A percentile compares a stretch with the other conserved stretches of the same genome.
phyloP scores from a whole-genome alignment of 495 filamentous ascomycete genomes.

The Aspergillus mulundensis region DNA sequence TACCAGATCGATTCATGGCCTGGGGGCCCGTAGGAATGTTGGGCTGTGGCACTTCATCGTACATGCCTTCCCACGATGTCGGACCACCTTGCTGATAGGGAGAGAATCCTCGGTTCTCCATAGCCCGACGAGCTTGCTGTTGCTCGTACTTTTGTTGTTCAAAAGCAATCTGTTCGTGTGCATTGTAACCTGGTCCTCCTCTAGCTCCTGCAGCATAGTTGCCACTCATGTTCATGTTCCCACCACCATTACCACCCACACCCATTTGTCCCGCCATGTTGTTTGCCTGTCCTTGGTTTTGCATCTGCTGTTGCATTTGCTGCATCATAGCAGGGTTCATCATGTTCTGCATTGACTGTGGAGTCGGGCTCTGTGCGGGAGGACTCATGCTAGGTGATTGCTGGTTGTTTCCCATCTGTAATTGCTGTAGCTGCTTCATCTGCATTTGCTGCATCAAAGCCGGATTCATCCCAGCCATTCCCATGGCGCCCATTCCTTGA shows the following conservation, averaged over 20 bases:
- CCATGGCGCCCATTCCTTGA: conserved; percentile 53
- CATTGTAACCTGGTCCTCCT: conserved; percentile 58
- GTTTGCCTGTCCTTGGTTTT: conserved; percentile 38
- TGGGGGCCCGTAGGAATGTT: conserved; percentile 54
- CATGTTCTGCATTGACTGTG: conserved; percentile 43
- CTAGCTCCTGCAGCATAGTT: conserved; percentile 32
- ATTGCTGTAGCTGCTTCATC: conserved; percentile 74
- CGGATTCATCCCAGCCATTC: conserved; percentile 68
- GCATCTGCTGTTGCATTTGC: conserved; percentile 61
- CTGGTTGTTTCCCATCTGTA: conserved; percentile 56
- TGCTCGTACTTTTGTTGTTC: conserved; percentile 86
- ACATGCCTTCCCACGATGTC: conserved; percentile 98
- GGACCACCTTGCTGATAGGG: conserved; percentile 56
- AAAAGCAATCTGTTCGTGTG: conserved; percentile 73
- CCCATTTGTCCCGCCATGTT: conserved; percentile 20
- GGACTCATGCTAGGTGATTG: conserved; percentile 44
- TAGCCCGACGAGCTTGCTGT: conserved; percentile 54
- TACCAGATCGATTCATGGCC: conserved; percentile 45
- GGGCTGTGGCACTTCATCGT: conserved; percentile 93
- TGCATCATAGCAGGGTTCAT: conserved; percentile 73
- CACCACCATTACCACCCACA: conserved; percentile 13
- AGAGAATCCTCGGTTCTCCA: conserved; percentile 44
- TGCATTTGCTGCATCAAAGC: conserved; percentile 80
- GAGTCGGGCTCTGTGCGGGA: conserved; percentile 41
- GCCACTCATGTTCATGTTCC: conserved; percentile 19